A percentile compares a stretch with the other conserved stretches of the same genome.
Evolutionary conservation across 306 rosid species (phyloP).

Genomic region (Gynostemma pentaphyllum): DNA sequence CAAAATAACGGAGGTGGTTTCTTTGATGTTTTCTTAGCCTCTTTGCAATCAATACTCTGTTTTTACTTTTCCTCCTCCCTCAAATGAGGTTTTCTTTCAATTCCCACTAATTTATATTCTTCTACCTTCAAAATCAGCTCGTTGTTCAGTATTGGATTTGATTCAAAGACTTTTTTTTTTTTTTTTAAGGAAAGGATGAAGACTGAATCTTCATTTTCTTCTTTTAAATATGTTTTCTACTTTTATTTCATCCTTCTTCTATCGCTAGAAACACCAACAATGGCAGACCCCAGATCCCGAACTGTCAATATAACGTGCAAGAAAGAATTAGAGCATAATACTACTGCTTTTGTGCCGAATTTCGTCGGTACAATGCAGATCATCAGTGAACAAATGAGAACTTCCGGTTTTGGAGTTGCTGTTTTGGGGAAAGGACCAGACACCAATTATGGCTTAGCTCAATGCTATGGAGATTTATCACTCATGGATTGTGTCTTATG

Average conservation of each 20-base stretch:
- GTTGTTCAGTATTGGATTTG: not conserved
- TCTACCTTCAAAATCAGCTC: not conserved
- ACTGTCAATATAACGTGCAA: constrained; percentile 40
- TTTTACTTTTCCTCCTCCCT: too few relatives aligned
- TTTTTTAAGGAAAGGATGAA: constrained; percentile 21
- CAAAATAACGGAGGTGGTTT: too few relatives aligned
- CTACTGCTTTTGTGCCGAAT: constrained; percentile 41
- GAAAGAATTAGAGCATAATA: constrained; percentile 38
- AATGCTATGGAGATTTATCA: constrained; percentile 88
- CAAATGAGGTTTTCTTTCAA: too few relatives aligned
- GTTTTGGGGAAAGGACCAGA: constrained; percentile 59
- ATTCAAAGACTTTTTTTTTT: too few relatives aligned
- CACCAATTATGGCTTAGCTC: constrained; percentile 65
- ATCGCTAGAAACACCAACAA: constrained; percentile 17
- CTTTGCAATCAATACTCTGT: too few relatives aligned
- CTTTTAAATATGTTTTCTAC: constrained; percentile 2
- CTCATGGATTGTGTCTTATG: constrained; percentile 68
- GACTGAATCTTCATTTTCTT: constrained; percentile 11
- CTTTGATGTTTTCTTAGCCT: too few relatives aligned
- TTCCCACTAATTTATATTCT: not conserved
- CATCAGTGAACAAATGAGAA: constrained; percentile 62
- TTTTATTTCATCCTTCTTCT: constrained; percentile 18
- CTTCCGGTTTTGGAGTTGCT: constrained; percentile 54
- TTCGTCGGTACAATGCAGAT: constrained; percentile 68
- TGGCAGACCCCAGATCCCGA: constrained; percentile 66